Percentiles rank a stretch among this genome's conserved stretches.
Conservation (phyloP, 306 rosid genomes). For the Vigna nakashimae region DNA sequence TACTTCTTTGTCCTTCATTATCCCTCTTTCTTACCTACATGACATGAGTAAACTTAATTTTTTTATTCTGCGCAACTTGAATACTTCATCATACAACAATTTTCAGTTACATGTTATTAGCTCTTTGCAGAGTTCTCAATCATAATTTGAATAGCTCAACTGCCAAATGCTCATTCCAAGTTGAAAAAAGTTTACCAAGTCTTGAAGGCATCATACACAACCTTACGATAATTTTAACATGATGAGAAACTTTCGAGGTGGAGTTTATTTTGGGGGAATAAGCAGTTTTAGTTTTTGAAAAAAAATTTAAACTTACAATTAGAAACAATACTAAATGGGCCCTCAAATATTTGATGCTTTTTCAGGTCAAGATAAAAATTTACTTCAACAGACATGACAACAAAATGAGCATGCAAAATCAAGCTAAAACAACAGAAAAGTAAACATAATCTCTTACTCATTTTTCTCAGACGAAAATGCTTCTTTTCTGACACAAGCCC, state of each 20-base stretch:
- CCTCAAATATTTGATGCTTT: conserved; percentile 19
- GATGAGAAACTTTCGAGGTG: background rate
- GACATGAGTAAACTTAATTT: conserved; percentile 1
- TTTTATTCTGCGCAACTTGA: background rate
- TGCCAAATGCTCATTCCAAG: conserved; percentile 14
- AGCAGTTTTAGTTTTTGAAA: background rate
- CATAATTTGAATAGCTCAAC: conserved; percentile 24
- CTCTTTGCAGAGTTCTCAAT: background rate
- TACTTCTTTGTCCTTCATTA: background rate
- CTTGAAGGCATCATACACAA: background rate
- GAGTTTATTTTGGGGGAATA: too few relatives aligned
- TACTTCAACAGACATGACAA: conserved; percentile 12
- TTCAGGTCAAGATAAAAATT: conserved; percentile 16
- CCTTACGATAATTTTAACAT: too few relatives aligned
- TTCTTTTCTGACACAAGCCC: conserved; percentile 93
- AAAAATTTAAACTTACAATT: too few relatives aligned
- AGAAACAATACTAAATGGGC: background rate
- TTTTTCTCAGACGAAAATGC: conserved; percentile 90
- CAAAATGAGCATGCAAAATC: conserved; percentile 1
- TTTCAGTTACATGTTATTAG: conserved; percentile 14
- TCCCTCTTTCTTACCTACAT: background rate
- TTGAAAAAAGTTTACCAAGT: conserved; percentile 22
- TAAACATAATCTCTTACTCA: conserved; percentile 66
- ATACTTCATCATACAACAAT: conserved; percentile 12
- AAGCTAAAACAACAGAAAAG: conserved; percentile 28